These are phyloP conservation scores for Pseudogymnoascus destructans DNA, from an alignment of 2,329 filamentous ascomycete species.

Conservation along the genomic window DNA sequence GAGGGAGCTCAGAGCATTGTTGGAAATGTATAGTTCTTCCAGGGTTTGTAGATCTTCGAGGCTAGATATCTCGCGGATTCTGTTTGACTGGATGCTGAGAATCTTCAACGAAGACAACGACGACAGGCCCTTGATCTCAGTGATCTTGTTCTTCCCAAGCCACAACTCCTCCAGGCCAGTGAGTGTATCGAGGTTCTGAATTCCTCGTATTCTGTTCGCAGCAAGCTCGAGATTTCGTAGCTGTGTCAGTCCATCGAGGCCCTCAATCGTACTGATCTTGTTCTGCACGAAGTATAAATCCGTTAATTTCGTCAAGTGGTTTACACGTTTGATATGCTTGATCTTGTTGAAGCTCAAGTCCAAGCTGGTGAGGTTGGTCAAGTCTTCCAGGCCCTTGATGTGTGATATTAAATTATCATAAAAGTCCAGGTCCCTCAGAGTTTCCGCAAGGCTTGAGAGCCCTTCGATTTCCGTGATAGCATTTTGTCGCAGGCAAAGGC, in stretches of 20 bases:
- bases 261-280: constrained; percentile 80
- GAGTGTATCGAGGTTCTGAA: constrained; percentile 70
- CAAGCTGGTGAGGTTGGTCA: constrained; percentile 62
- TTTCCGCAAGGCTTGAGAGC: constrained; percentile 49
- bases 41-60: constrained; percentile 61
- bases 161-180: constrained; percentile 75
- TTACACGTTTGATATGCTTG: constrained; percentile 88
- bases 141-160: constrained; percentile 95
- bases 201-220: constrained; percentile 81
- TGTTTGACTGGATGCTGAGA: constrained; percentile 90
- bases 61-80: constrained; percentile 65
- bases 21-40: constrained; percentile 89
- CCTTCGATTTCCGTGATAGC: constrained; percentile 69
- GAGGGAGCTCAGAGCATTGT: constrained; percentile 76
- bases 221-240: constrained; percentile 80
- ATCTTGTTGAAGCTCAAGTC: constrained; percentile 99
- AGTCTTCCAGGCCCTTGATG: constrained; percentile 67
- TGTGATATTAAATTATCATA: constrained; percentile 94
- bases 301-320: constrained; percentile 61
- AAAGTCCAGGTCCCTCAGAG: constrained; percentile 73
- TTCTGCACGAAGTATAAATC: constrained; percentile 93
- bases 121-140: constrained; percentile 63
- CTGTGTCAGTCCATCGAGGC: constrained; percentile 59
- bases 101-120: constrained; percentile 68
- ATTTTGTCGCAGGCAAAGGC: constrained; percentile 88